Conservation (phyloP, 768 basidiomycete species). For the Psilocybe cubensis region DNA sequence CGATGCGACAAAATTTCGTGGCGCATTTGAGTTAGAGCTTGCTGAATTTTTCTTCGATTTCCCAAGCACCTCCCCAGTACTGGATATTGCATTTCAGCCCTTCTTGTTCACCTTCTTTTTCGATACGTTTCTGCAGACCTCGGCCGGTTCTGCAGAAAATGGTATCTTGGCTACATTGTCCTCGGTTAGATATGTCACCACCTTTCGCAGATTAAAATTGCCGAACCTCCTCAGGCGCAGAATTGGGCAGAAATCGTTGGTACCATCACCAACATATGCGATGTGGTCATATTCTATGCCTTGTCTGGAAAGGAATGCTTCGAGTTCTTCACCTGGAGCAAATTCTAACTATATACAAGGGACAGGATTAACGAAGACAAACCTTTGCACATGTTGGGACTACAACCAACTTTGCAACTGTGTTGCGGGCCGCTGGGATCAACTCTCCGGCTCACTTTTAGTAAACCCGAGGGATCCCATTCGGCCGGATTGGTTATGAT, state of each 20-base stretch:
- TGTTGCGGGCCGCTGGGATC: slow-evolving; percentile 83
- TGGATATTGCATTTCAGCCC: slow-evolving; percentile 75
- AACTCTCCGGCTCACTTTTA: slow-evolving; percentile 77
- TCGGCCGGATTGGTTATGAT: slow-evolving; percentile 93
- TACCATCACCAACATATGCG: slow-evolving; percentile 92
- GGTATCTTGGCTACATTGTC: slow-evolving; percentile 71
- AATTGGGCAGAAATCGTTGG: slow-evolving; percentile 95
- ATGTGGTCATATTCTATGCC: slow-evolving; percentile 71
- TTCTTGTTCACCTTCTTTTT: slow-evolving; percentile 60
- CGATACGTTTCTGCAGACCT: slow-evolving; percentile 80
- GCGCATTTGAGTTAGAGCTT: slow-evolving; percentile 33
- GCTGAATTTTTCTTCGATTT: slow-evolving; percentile 84
- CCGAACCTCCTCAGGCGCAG: slow-evolving; percentile 74
- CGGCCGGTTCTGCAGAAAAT: slow-evolving; percentile 80
- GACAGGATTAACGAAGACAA: neutral
- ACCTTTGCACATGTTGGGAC: slow-evolving; percentile 99
- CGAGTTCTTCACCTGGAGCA: slow-evolving; percentile 84
- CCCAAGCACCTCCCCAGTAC: slow-evolving; percentile 96
- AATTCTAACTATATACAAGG: neutral
- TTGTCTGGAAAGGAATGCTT: slow-evolving; percentile 71
- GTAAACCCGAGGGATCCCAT: slow-evolving; percentile 72
- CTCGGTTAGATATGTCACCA: neutral
- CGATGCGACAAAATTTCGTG: slow-evolving; percentile 4
- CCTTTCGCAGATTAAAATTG: neutral
- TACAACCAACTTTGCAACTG: slow-evolving; percentile 84